Conservation (phyloP, 2,329 filamentous ascomycete genomes). For the Paecilomyces sp. region DNA sequence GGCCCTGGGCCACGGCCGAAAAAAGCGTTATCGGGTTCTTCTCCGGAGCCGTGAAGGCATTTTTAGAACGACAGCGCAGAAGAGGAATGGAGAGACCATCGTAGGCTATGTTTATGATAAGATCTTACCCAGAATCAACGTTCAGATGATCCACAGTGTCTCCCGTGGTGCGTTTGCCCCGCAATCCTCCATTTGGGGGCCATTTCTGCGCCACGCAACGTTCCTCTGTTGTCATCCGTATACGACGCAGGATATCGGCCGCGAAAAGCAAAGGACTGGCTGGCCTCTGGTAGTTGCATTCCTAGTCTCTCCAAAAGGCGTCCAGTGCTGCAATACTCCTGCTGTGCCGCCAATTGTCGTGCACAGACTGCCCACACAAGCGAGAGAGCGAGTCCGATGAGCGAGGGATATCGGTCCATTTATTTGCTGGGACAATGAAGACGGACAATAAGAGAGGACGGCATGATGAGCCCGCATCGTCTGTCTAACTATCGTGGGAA, state of each 20-base stretch:
- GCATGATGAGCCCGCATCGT: background rate
- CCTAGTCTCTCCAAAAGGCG: background rate
- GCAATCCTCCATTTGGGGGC: background rate
- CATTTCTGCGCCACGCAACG: background rate
- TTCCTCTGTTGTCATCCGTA: background rate
- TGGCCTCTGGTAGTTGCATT: background rate
- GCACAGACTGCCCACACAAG: background rate
- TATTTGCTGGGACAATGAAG: background rate
- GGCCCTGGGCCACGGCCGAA: too few species aligned
- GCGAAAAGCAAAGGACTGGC: background rate
- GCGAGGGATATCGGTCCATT: background rate
- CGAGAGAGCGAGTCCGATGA: background rate
- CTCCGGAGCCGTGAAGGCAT: background rate
- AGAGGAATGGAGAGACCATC: background rate
- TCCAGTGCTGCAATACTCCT: background rate
- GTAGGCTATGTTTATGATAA: background rate
- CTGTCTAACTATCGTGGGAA: background rate
- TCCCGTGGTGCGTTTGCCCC: constrained; percentile 4
- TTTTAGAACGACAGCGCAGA: background rate
- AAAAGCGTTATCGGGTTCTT: background rate
- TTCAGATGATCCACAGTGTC: constrained; percentile 1
- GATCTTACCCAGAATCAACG: background rate
- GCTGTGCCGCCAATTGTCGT: background rate
- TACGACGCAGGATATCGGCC: background rate
- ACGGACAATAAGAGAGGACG: background rate